phyloP scores from a whole-genome alignment of 1,284 basidiomycete genomes.

The Inonotus obliquus region DNA sequence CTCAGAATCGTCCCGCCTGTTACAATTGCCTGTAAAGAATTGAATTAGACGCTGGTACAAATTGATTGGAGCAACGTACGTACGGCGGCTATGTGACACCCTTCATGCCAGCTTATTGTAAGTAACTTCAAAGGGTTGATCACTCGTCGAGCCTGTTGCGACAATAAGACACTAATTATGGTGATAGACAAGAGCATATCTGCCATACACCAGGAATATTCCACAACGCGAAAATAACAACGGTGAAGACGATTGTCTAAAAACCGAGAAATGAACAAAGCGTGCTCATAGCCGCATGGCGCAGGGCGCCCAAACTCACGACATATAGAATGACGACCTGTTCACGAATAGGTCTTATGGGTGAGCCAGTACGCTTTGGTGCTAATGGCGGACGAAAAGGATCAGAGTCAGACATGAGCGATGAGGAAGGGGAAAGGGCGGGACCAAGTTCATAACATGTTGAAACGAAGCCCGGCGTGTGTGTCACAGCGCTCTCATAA shows the following conservation, averaged over 20 bases:
- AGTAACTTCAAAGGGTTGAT: constrained; percentile 80
- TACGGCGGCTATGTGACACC: constrained; percentile 76
- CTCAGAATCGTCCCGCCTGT: constrained; percentile 71
- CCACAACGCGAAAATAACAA: constrained; percentile 79
- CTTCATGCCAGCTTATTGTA: constrained; percentile 79
- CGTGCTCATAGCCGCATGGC: background rate
- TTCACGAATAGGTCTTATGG: constrained; percentile 21
- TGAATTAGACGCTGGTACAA: background rate
- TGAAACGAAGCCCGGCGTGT: background rate
- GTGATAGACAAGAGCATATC: background rate
- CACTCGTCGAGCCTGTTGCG: constrained; percentile 46
- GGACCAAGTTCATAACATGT: background rate
- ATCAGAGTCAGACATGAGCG: constrained; percentile 4
- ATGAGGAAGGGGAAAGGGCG: background rate
- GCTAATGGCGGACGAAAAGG: constrained; percentile 21
- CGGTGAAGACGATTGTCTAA: constrained; percentile 73
- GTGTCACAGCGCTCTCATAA: background rate
- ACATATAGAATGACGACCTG: constrained; percentile 55
- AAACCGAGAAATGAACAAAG: background rate
- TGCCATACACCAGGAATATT: constrained; percentile 55
- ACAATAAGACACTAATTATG: background rate
- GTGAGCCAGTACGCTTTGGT: constrained; percentile 17
- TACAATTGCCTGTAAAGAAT: constrained; percentile 54
- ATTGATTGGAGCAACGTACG: constrained; percentile 25
- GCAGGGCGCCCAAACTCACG: constrained; percentile 39